Conservation (phyloP, 2,329 filamentous ascomycete species). For the Pezicula radicicola region DNA sequence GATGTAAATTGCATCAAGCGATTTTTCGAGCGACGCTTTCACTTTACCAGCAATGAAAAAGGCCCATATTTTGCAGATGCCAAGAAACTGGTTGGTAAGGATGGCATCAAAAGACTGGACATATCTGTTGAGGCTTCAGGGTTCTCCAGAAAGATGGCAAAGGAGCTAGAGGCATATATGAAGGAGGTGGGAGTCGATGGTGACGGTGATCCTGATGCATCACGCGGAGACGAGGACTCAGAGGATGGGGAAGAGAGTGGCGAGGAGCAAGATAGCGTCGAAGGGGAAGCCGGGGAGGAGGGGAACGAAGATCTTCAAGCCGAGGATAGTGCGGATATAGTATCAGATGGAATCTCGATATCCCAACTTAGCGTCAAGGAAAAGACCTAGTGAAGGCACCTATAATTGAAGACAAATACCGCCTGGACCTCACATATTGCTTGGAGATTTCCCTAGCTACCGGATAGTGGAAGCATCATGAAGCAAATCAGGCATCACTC, state of each 20-base stretch:
- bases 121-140: slow-evolving; percentile 88
- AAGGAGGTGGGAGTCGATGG: slow-evolving; percentile 61
- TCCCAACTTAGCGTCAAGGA: slow-evolving; percentile 22
- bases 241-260: slow-evolving; percentile 32
- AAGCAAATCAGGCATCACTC: neutral
- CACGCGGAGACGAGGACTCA: slow-evolving; percentile 32
- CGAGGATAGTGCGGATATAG: neutral
- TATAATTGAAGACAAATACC: neutral
- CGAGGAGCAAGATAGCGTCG: slow-evolving; percentile 31
- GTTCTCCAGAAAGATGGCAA: slow-evolving; percentile 95
- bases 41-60: slow-evolving; percentile 76
- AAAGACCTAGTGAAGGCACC: slow-evolving; percentile 19
- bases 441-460: no score
- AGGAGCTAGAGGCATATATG: slow-evolving; percentile 89
- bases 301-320: slow-evolving; percentile 7
- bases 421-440: no score
- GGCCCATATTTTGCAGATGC: slow-evolving; percentile 87
- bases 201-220: slow-evolving; percentile 30
- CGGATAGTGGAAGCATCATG: neutral
- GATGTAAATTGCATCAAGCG: slow-evolving; percentile 94
- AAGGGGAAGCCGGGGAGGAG: slow-evolving; percentile 22
- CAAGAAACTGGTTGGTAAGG: slow-evolving; percentile 67
- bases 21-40: slow-evolving; percentile 87
- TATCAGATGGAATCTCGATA: slow-evolving; percentile 13
- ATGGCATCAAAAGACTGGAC: slow-evolving; percentile 70